These are phyloP conservation scores for Hygrophorus russula DNA, from an alignment of 768 basidiomycete genomes.

Conservation along the genomic window DNA sequence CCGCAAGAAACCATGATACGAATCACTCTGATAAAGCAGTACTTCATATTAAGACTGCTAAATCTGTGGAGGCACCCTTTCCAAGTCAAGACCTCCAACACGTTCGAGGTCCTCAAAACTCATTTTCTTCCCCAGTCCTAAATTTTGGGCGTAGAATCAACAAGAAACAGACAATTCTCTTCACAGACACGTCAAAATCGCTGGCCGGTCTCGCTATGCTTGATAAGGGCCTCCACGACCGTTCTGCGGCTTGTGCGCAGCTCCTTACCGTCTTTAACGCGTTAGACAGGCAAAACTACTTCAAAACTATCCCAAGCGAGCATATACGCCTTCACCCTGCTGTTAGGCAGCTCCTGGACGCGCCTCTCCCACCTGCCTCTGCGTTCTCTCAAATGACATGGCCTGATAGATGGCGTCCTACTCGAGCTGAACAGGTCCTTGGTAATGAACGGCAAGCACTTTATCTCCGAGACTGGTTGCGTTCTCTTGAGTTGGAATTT, in stretches of 20 bases:
- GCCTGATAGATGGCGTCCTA: constrained; percentile 69
- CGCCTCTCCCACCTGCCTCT: constrained; percentile 10
- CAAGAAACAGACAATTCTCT: background rate
- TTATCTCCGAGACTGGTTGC: constrained; percentile 73
- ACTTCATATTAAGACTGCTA: background rate
- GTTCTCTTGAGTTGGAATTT: constrained; percentile 52
- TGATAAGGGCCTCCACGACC: background rate
- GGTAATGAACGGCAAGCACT: constrained; percentile 64
- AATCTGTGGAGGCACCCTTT: constrained; percentile 24
- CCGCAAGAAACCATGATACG: too few species aligned
- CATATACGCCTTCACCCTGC: constrained; percentile 31
- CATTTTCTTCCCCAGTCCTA: background rate
- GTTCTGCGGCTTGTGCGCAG: background rate
- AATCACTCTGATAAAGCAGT: too few species aligned
- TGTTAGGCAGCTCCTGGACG: constrained; percentile 28
- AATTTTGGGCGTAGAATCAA: background rate
- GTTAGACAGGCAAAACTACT: constrained; percentile 7
- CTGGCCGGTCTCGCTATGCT: background rate
- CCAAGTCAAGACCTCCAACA: constrained; percentile 46
- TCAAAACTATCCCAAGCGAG: constrained; percentile 16
- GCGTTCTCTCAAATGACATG: constrained; percentile 38
- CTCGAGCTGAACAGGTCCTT: constrained; percentile 60
- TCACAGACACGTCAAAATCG: background rate
- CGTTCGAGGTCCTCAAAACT: constrained; percentile 41
- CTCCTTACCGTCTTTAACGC: constrained; percentile 4